These are phyloP conservation scores for Botrytis porri DNA, from an alignment of 2,329 filamentous ascomycete species.

Conservation along the genomic window DNA sequence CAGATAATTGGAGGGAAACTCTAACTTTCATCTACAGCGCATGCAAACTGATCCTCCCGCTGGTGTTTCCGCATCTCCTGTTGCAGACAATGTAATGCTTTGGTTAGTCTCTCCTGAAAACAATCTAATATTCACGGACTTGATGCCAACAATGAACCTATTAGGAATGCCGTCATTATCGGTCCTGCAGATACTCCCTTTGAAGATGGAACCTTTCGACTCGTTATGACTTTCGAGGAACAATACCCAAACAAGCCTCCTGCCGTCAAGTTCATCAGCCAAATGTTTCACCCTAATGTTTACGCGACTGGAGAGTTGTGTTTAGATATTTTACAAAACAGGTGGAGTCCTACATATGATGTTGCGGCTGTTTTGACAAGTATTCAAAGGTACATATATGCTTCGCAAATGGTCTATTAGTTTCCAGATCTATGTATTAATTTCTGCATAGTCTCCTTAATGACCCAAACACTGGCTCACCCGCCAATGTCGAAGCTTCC, in stretches of 20 bases:
- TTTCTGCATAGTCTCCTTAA: slow-evolving; percentile 71
- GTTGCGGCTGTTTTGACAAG: slow-evolving; percentile 95
- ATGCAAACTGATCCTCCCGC: slow-evolving; percentile 99
- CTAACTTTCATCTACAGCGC: slow-evolving; percentile 55
- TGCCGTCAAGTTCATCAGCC: slow-evolving; percentile 95
- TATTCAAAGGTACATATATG: slow-evolving; percentile 75
- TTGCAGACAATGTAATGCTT: slow-evolving; percentile 96
- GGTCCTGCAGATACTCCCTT: slow-evolving; percentile 95
- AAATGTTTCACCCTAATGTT: slow-evolving; percentile 99
- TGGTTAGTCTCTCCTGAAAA: slow-evolving; percentile 55
- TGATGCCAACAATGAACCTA: slow-evolving; percentile 19
- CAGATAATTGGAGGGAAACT: slow-evolving; percentile 18
- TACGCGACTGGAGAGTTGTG: slow-evolving; percentile 96
- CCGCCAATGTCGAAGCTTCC: slow-evolving; percentile 95
- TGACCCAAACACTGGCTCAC: slow-evolving; percentile 97
- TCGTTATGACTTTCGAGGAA: slow-evolving; percentile 99
- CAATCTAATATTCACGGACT: not conserved
- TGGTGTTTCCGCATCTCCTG: slow-evolving; percentile 91
- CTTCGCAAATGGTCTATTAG: not conserved
- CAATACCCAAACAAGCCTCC: slow-evolving; percentile 98
- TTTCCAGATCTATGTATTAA: slow-evolving; percentile 34
- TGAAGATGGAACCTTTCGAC: slow-evolving; percentile 94
- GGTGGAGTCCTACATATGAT: slow-evolving; percentile 98
- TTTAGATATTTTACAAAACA: slow-evolving; percentile 93
- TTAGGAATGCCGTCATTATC: slow-evolving; percentile 97